phyloP scores from a whole-genome alignment of 768 basidiomycete species.

The Russula ochroleuca region DNA sequence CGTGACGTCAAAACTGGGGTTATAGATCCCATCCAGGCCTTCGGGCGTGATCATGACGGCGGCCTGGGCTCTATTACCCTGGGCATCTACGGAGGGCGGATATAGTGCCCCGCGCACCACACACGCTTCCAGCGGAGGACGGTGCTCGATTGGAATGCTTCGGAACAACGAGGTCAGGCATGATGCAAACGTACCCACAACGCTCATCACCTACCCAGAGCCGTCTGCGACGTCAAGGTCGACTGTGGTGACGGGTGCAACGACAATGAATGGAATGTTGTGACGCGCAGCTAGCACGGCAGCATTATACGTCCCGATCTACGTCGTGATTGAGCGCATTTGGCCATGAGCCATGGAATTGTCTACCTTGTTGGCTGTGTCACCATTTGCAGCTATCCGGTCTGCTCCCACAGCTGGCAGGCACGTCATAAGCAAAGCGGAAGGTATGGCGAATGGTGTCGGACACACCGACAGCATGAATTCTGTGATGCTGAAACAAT shows the following conservation, averaged over 20 bases:
- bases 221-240: conserved; percentile 78
- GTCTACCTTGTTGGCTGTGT: conserved; percentile 89
- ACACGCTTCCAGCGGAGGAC: conserved; percentile 83
- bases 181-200: conserved; percentile 4
- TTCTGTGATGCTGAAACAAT: conserved; percentile 79
- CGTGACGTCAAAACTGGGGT: conserved; percentile 96
- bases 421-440: neutral
- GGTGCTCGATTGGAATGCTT: conserved; percentile 90
- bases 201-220: conserved; percentile 41
- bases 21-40: conserved; percentile 56
- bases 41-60: conserved; percentile 83
- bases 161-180: neutral
- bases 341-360: neutral
- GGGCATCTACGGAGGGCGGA: conserved; percentile 40
- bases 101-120: conserved; percentile 79
- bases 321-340: neutral
- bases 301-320: conserved; percentile 94
- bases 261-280: conserved; percentile 86
- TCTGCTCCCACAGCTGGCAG: conserved; percentile 79
- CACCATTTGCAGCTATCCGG: conserved; percentile 86
- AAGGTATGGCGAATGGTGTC: neutral
- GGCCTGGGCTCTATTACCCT: conserved; percentile 56
- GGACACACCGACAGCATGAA: conserved; percentile 71
- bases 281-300: conserved; percentile 87
- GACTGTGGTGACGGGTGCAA: conserved; percentile 89